These are phyloP conservation scores for Polygonum maritimum DNA, from an alignment of 148 eudicot species.

Conservation along the genomic window DNA sequence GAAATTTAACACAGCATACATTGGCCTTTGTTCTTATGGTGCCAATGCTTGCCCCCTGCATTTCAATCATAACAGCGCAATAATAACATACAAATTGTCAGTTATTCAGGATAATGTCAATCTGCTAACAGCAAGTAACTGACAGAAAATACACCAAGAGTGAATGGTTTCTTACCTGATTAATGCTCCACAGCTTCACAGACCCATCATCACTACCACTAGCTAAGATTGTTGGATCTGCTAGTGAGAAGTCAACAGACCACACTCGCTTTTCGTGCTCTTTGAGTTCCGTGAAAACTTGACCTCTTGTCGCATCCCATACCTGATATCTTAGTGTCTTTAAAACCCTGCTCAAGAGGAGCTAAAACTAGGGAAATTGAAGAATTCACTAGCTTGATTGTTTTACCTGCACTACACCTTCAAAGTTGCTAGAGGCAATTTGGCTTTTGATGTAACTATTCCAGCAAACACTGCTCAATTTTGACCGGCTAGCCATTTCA, in stretches of 20 bases:
- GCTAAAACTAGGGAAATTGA: neutral
- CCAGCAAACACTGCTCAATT: constrained; percentile 97
- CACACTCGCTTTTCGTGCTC: constrained; percentile 93
- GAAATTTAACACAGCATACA: constrained; percentile 91
- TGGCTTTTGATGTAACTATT: constrained; percentile 93
- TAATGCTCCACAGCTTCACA: constrained; percentile 98
- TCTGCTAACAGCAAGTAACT: constrained; percentile 38
- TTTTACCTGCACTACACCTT: constrained; percentile 85
- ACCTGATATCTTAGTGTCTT: constrained; percentile 35
- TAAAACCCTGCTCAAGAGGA: neutral
- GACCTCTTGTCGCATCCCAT: constrained; percentile 93
- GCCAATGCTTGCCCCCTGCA: constrained; percentile 90
- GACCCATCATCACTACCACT: constrained; percentile 99
- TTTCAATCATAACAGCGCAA: constrained; percentile 43
- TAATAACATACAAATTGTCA: constrained; percentile 28
- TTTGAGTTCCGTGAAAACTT: constrained; percentile 73
- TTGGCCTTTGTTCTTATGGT: constrained; percentile 95
- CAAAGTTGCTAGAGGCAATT: constrained; percentile 96
- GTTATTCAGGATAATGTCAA: constrained; percentile 27
- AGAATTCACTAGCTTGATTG: neutral
- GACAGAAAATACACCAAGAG: neutral
- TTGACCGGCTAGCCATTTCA: constrained; percentile 84
- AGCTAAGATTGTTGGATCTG: constrained; percentile 91
- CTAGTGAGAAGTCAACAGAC: constrained; percentile 85
- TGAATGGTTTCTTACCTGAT: constrained; percentile 70